phyloP scores from a whole-genome alignment of 345 rosid species.

The Geranium brycei region DNA sequence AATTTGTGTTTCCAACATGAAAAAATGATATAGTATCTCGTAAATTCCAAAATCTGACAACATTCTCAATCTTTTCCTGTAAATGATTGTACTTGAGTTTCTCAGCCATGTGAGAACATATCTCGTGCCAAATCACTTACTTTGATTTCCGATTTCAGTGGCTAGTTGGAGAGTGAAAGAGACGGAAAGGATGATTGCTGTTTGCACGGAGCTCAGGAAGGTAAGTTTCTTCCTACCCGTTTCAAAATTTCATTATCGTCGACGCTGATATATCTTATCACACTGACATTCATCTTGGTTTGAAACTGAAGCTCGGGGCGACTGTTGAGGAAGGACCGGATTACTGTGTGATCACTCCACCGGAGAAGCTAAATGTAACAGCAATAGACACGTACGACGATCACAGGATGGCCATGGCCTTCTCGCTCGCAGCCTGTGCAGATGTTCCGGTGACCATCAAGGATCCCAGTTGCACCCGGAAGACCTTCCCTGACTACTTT shows the following conservation, averaged over 20 bases:
- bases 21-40: too few relatives aligned
- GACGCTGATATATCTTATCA: too few relatives aligned
- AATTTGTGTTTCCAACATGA: too few relatives aligned
- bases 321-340: conserved; percentile 95
- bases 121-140: too few relatives aligned
- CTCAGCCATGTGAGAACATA: background rate
- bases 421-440: conserved; percentile 93
- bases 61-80: too few relatives aligned
- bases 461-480: conserved; percentile 85
- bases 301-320: conserved; percentile 59
- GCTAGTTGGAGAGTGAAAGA: conserved; percentile 99
- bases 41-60: too few relatives aligned
- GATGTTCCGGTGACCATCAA: conserved; percentile 85
- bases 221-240: conserved; percentile 17
- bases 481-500: conserved; percentile 93
- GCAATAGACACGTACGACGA: conserved; percentile 91
- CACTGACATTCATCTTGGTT: too few relatives aligned
- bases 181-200: conserved; percentile 90
- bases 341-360: conserved; percentile 90
- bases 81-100: background rate
- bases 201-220: conserved; percentile 92
- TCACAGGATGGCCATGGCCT: conserved; percentile 98
- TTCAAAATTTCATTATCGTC: background rate
- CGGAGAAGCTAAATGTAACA: conserved; percentile 54
- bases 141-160: conserved; percentile 26